These are phyloP conservation scores for Parastagonospora avenae DNA, from an alignment of 2,329 filamentous ascomycete species.

Conservation along the genomic window DNA sequence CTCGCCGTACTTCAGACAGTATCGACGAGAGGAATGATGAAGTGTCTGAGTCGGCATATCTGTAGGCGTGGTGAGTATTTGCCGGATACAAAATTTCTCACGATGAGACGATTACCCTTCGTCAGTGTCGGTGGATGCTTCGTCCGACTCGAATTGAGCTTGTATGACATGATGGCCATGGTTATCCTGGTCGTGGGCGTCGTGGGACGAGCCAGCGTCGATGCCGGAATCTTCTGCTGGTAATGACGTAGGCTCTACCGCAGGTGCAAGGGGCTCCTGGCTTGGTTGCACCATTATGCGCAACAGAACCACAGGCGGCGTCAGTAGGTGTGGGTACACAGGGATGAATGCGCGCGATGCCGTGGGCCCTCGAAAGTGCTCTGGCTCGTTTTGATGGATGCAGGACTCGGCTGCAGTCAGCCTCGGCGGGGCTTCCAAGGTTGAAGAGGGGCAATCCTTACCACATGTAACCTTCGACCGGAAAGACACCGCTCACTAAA, in stretches of 20 bases:
- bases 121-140: constrained; percentile 16
- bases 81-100: no score
- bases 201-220: constrained; percentile 12
- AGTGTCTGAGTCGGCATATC: constrained; percentile 25
- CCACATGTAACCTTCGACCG: no score
- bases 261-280: not conserved
- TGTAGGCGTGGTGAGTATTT: constrained; percentile 5
- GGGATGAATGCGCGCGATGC: no score
- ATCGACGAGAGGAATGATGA: constrained; percentile 31
- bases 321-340: no score
- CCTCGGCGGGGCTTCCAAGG: no score
- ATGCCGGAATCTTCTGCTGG: constrained; percentile 20
- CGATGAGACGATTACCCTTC: constrained; percentile 19
- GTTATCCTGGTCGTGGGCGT: constrained; percentile 26
- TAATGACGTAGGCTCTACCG: not conserved
- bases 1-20: constrained; percentile 24
- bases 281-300: not conserved
- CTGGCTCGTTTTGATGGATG: no score
- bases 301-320: no score
- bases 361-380: no score
- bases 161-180: constrained; percentile 19
- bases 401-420: no score
- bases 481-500: no score
- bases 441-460: no score
- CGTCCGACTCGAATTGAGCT: constrained; percentile 22